Percentiles rank a stretch among this genome's conserved stretches.
phyloP scores from a whole-genome alignment of 2,329 filamentous ascomycete species.

The Rutstroemia sp. region DNA sequence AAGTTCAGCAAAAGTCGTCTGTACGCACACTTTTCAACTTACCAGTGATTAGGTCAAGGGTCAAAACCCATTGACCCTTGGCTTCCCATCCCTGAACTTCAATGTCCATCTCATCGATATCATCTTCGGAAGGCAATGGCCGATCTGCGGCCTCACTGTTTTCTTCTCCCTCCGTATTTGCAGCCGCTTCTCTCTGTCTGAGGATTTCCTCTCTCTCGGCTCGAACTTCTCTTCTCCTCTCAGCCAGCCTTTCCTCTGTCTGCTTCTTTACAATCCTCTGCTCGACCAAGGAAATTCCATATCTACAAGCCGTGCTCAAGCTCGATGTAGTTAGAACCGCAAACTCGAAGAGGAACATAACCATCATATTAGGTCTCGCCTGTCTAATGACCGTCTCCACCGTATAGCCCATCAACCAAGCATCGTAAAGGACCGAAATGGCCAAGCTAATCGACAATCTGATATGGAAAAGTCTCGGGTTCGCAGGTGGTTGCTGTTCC shows the following conservation, averaged over 20 bases:
- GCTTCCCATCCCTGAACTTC: conserved; percentile 95
- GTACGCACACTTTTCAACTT: conserved; percentile 27
- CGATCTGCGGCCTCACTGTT: conserved; percentile 26
- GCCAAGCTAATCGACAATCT: conserved; percentile 72
- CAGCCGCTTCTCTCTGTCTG: conserved; percentile 30
- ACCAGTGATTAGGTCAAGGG: conserved; percentile 77
- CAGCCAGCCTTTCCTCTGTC: conserved; percentile 59
- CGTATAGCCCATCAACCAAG: conserved; percentile 73
- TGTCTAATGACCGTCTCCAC: conserved; percentile 77
- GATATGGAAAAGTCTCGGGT: conserved; percentile 80
- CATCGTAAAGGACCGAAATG: conserved; percentile 72
- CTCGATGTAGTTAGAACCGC: conserved; percentile 78
- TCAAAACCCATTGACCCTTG: conserved; percentile 88
- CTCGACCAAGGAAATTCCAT: conserved; percentile 72
- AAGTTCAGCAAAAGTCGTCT: conserved; percentile 7
- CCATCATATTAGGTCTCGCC: conserved; percentile 96
- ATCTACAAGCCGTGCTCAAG: conserved; percentile 69
- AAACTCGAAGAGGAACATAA: conserved; percentile 99
- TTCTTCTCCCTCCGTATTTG: conserved; percentile 26
- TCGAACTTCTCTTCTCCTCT: conserved; percentile 61
- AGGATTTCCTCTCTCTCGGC: conserved; percentile 46
- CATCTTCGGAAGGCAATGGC: conserved; percentile 57
- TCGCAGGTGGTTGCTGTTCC: conserved; percentile 89
- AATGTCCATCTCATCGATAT: conserved; percentile 87
- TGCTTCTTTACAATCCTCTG: conserved; percentile 68